Evolutionary conservation across 306 rosid species (phyloP).

Genomic region (Prunus persica): Prunus_persica_NCBIv2 NC_034014.1:12922001-12922500

Average conservation of each 20-base stretch:
- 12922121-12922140: constrained; percentile 53
- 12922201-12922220: constrained; percentile 81
- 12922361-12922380: not conserved
- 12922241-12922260: constrained; percentile 50
- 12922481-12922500: not conserved
- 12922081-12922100: constrained; percentile 67
- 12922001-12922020: constrained; percentile 60
- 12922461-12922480: not conserved
- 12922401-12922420: not conserved
- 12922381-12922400: not conserved
- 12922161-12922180: constrained; percentile 84
- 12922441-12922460: not conserved
- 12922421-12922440: not conserved
- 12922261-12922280: constrained; percentile 50
- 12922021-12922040: constrained; percentile 32
- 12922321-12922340: not conserved
- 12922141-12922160: constrained; percentile 73
- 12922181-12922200: constrained; percentile 72
- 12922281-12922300: not conserved
- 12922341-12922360: not conserved
- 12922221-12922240: constrained; percentile 82
- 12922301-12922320: not conserved
- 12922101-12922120: constrained; percentile 61
- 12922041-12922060: constrained; percentile 52
- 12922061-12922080: constrained; percentile 67